These are phyloP conservation scores for Funneliformis caledonium DNA, from an alignment of 371 early-diverging fungal genomes.

Conservation along the genomic window DNA sequence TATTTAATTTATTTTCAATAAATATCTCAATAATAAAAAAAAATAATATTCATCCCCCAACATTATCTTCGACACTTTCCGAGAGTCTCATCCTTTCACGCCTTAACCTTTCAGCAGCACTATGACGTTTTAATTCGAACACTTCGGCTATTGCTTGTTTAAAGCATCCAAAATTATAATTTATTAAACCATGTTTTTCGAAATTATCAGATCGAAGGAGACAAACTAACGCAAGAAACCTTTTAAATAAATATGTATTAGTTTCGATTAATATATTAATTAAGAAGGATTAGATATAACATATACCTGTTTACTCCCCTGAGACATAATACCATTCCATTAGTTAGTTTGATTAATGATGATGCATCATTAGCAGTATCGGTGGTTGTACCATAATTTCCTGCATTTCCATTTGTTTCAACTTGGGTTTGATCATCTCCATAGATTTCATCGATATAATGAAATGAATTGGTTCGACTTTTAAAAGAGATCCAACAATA, in stretches of 20 bases:
- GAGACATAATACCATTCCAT: slow-evolving; percentile 83
- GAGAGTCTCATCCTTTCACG: slow-evolving; percentile 23
- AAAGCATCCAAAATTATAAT: slow-evolving; percentile 86
- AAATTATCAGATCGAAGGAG: slow-evolving; percentile 85
- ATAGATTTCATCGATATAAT: not conserved
- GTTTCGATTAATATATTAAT: slow-evolving; percentile 6
- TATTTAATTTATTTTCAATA: no score
- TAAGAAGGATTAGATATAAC: not conserved
- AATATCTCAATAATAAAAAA: no score
- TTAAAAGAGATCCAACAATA: not conserved
- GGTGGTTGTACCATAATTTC: slow-evolving; percentile 22
- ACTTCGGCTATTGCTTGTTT: slow-evolving; percentile 75
- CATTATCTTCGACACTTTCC: not conserved
- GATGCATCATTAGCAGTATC: slow-evolving; percentile 49
- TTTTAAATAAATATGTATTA: slow-evolving; percentile 35
- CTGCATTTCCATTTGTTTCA: not conserved
- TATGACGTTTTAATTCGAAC: slow-evolving; percentile 58
- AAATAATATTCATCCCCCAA: slow-evolving; percentile 13
- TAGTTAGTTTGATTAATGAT: slow-evolving; percentile 77
- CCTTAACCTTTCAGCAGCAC: slow-evolving; percentile 17
- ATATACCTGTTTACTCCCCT: slow-evolving; percentile 75
- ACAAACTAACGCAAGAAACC: slow-evolving; percentile 80
- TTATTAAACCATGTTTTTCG: slow-evolving; percentile 87
- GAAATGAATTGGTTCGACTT: slow-evolving; percentile 22
- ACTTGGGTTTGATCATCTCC: slow-evolving; percentile 10